phyloP scores from a whole-genome alignment of 192 early-diverging fungal genomes.

The Gigaspora rosea region DNA sequence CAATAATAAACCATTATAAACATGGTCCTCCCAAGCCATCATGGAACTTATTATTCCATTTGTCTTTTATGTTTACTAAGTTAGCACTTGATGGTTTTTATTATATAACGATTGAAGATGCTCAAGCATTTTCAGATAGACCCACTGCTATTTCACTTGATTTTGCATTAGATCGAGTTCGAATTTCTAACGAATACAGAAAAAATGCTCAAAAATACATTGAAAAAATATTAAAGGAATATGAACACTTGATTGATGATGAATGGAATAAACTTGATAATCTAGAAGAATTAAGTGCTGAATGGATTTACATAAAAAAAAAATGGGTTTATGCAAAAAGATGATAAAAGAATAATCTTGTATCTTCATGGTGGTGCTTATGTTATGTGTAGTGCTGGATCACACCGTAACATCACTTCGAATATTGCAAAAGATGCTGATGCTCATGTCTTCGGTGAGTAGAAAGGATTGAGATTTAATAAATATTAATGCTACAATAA shows the following conservation, averaged over 20 bases:
- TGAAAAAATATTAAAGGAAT: constrained; percentile 33
- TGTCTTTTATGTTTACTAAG: constrained; percentile 40
- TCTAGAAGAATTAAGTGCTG: constrained; percentile 36
- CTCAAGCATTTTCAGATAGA: constrained; percentile 36
- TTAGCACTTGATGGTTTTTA: constrained; percentile 34
- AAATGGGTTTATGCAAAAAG: constrained; percentile 26
- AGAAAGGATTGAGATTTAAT: neutral
- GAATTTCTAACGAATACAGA: constrained; percentile 38
- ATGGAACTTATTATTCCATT: constrained; percentile 43
- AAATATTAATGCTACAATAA: too few species aligned
- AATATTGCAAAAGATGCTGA: constrained; percentile 53
- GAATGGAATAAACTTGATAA: constrained; percentile 46
- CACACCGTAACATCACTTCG: constrained; percentile 44
- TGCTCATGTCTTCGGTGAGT: constrained; percentile 47
- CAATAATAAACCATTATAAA: constrained; percentile 34
- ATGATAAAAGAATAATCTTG: constrained; percentile 60
- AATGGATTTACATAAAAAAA: constrained; percentile 42
- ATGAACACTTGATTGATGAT: constrained; percentile 46
- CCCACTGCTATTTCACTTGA: constrained; percentile 25
- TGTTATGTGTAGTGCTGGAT: constrained; percentile 41
- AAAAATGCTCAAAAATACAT: constrained; percentile 39
- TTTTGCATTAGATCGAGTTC: constrained; percentile 34
- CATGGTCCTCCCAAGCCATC: constrained; percentile 49
- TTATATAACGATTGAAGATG: constrained; percentile 39
- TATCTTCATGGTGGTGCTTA: constrained; percentile 81